Base-by-base conservation (phyloP, 768 basidiomycete species). In the Lactarius indigo region DNA sequence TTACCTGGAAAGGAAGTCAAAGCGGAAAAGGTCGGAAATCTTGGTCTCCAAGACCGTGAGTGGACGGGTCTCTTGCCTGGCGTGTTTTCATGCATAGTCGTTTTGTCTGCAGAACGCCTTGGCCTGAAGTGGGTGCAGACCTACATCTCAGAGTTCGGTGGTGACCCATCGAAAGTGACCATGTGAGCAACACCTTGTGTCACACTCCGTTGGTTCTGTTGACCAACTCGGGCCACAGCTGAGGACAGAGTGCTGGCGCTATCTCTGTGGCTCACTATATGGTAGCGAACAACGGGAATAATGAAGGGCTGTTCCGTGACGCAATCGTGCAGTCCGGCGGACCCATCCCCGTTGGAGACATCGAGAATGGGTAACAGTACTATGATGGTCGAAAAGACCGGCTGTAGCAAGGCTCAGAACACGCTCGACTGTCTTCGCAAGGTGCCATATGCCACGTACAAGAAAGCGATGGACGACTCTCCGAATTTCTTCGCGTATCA, bases 31-130 rank as follows among this genome's bases (percentile, higher is more conserved):
- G 77, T 84, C 9, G 85, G 83, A 1, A 90, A 90, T 72, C 77
- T 88, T 26, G 89, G 89, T n/a, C 76, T 91, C 26, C 83, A 82
- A 64, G 88, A 90, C 76, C 85, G 85, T 85, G 70, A 74, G 84
- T 77, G 2, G 17, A 26, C 31, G 12, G n/a, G 1, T 5, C 31
- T 9, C 9, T 54, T 20, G n/a, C 20, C 9, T 0, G 8, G 20
- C 10, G 8, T 15, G 12, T 26, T 39, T 37, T 30, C 8, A 44
- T 58, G 30, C 13, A 57, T 15, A 2, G 31, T 10, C 57, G 12
- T 47, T 20, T 15, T 23, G 26, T 30, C 23, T 65, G 55, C 73
- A 88, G 83, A 85, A 72, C 79, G 84, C 30, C 75, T 83, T 39
- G 87, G 86, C 2, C 71, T 91, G 7, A 74, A 83, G 63, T 90